Conservation (phyloP, 164 flowering plant genomes). For the Aristolochia californica region DNA sequence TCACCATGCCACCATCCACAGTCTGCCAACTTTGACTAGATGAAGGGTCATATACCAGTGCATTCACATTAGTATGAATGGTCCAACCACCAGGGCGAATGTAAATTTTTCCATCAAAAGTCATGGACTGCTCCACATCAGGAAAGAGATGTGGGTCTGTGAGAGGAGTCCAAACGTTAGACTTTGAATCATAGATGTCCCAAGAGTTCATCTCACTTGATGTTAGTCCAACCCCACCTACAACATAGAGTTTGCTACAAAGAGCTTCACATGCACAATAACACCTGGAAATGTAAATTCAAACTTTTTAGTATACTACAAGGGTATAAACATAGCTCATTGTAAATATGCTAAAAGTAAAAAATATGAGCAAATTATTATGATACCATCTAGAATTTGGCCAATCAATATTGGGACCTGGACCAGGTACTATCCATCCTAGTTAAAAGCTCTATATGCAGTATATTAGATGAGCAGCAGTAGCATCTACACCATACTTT, state of each 20-base stretch:
- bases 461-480: no score
- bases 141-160: conserved; percentile 37
- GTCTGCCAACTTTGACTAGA: conserved; percentile 40
- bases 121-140: conserved; percentile 55
- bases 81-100: conserved; percentile 23
- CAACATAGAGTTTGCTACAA: conserved; percentile 45
- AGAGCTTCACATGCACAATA: conserved; percentile 56
- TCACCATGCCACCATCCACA: conserved; percentile 46
- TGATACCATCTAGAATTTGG: no score
- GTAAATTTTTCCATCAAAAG: conserved; percentile 58
- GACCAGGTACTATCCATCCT: no score
- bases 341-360: not conserved
- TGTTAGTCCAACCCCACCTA: conserved; percentile 58
- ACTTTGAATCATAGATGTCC: conserved; percentile 48
- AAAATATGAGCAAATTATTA: not conserved
- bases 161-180: conserved; percentile 36
- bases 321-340: not conserved
- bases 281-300: conserved; percentile 36
- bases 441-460: no score
- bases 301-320: not conserved
- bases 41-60: conserved; percentile 44
- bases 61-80: conserved; percentile 26
- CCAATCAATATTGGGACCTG: no score
- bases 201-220: conserved; percentile 45
- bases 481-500: no score